Evolutionary conservation across 805 yeast species (phyloP).

Genomic region (Pichia scutulata): DNA sequence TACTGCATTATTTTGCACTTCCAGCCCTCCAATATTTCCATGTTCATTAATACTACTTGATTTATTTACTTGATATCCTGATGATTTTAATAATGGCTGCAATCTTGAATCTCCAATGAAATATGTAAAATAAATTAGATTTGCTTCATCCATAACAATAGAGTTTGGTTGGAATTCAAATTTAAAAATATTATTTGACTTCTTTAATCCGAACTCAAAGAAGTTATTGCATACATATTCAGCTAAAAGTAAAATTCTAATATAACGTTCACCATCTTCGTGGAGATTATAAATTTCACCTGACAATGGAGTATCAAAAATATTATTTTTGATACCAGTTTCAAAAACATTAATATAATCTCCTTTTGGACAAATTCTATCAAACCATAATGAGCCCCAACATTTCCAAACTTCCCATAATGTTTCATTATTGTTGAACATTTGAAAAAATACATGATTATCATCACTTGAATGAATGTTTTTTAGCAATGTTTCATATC

Average conservation of each 20-base stretch:
- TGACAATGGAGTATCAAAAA: conserved; percentile 53
- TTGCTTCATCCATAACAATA: conserved; percentile 10
- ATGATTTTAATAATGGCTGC: neutral
- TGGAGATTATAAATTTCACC: conserved; percentile 47
- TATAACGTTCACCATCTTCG: conserved; percentile 43
- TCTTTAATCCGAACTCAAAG: conserved; percentile 45
- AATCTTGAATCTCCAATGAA: conserved; percentile 22
- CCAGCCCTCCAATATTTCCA: neutral
- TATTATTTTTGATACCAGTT: conserved; percentile 51
- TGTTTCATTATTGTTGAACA: conserved; percentile 51
- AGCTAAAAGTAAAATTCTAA: conserved; percentile 45
- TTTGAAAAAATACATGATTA: conserved; percentile 35
- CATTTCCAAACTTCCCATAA: conserved; percentile 77
- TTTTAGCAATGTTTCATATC: conserved; percentile 2
- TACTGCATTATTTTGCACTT: neutral
- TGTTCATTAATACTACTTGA: neutral
- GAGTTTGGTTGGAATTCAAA: conserved; percentile 16
- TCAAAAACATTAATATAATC: conserved; percentile 42
- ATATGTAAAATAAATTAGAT: conserved; percentile 15
- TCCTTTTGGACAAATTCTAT: conserved; percentile 44
- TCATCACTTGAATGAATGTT: conserved; percentile 1
- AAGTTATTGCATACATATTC: conserved; percentile 43
- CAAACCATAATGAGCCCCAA: conserved; percentile 82
- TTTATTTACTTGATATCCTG: neutral
- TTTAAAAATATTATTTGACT: conserved; percentile 39